Conservation (phyloP, 495 filamentous ascomycete species). For the Penicillium fimorum region DNA sequence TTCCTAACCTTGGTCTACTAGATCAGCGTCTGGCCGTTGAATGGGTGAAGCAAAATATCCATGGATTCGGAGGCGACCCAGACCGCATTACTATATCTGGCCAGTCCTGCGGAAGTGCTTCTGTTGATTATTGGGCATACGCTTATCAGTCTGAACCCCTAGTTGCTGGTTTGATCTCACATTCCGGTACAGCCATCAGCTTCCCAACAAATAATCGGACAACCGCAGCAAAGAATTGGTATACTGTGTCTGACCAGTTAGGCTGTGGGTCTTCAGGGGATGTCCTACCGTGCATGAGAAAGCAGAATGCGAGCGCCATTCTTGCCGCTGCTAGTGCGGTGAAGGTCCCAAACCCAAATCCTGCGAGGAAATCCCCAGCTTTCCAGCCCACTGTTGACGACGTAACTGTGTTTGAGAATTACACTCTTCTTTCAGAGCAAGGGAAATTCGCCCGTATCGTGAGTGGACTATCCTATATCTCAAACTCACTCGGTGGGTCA, state of each 20-base stretch:
- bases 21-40: slow-evolving; percentile 48
- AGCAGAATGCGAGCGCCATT: slow-evolving; percentile 30
- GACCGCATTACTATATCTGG: slow-evolving; percentile 56
- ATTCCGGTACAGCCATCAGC: slow-evolving; percentile 54
- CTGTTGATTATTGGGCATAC: slow-evolving; percentile 54
- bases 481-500: not conserved
- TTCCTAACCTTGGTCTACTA: slow-evolving; percentile 41
- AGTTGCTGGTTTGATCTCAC: slow-evolving; percentile 46
- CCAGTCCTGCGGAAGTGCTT: slow-evolving; percentile 46
- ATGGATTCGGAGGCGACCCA: slow-evolving; percentile 48
- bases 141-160: slow-evolving; percentile 42
- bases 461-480: slow-evolving; percentile 1
- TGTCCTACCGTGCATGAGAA: slow-evolving; percentile 48
- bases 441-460: slow-evolving; percentile 37
- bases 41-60: slow-evolving; percentile 65
- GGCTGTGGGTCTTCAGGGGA: slow-evolving; percentile 30
- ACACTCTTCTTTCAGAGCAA: slow-evolving; percentile 31
- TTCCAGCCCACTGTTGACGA: slow-evolving; percentile 51
- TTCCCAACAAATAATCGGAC: slow-evolving; percentile 35
- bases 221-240: slow-evolving; percentile 30
- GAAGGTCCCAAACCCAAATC: slow-evolving; percentile 24
- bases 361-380: slow-evolving; percentile 27
- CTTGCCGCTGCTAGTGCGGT: slow-evolving; percentile 26
- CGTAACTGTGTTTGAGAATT: slow-evolving; percentile 47
- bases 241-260: slow-evolving; percentile 39